Base-by-base conservation (phyloP, 2,329 filamentous ascomycete species). In the Epichloe baconii region DNA sequence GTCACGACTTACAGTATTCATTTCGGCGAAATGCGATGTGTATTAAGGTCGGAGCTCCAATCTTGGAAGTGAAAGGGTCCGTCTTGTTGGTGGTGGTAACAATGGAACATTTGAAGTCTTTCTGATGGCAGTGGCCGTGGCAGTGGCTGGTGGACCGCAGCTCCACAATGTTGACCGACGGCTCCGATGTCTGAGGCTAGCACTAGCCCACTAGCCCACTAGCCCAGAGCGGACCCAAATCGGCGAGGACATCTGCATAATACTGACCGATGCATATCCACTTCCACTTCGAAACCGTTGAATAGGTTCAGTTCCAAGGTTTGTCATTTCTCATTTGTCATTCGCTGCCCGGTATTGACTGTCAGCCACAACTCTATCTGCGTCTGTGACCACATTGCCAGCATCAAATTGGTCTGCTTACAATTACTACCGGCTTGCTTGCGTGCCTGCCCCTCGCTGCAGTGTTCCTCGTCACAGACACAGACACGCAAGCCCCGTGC, bases 1-100 rank as follows among this genome's bases (percentile, higher is more conserved):
- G 10, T 15, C 3, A 37, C n/a, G 17, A 42, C 74, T 65, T 66
- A 79, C 77, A 48, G 75, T 80, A 60, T 80, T 79, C 77, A 80
- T 79, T 35, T 59, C 40, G 43, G n/a, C 42, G 17, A 34, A 34
- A n/a, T 35, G 4, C 11, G 4, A 17, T 36, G 17, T 35, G 19
- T 15, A n/a, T 44, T 8, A n/a, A 14, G 36, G 36, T 38, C 14
- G 15, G 14, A 38, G 15, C 15, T 14, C 4, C 14, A 38, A 38
- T n/a, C 12, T 38, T 38, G 36, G 5, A 38, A n/a, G 12, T 38
- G 12, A 10, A 44, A 31, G 4, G 8, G 26, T 17, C 15, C 2
- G 19, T 35, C 3, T 4, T 26, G 23, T 4, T 26, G 23, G 2
- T 26, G 23, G 38, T n/a, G 19, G 46, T 41, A 17, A 12, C 31